Percentiles rank a stretch among this genome's conserved stretches.
phyloP scores from a whole-genome alignment of 2,329 filamentous ascomycete genomes.

The Nemania sp. region DNA sequence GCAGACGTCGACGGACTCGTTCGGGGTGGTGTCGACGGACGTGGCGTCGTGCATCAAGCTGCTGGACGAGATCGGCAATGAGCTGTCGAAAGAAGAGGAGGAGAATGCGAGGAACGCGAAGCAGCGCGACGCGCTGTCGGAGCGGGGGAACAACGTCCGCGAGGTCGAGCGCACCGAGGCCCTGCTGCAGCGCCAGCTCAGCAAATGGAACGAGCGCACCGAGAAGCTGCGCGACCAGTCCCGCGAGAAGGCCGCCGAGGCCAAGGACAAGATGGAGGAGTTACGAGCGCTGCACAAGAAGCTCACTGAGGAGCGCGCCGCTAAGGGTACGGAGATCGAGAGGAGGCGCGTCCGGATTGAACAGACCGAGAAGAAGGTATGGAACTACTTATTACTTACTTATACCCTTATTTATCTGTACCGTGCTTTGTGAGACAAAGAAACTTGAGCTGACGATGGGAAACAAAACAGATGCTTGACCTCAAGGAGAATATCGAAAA shows the following conservation, averaged over 20 bases:
- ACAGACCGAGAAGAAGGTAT: constrained; percentile 97
- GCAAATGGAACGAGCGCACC: constrained; percentile 84
- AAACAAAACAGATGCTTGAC: constrained; percentile 81
- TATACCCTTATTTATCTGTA: not conserved
- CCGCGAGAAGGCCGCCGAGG: constrained; percentile 76
- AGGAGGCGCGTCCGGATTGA: constrained; percentile 90
- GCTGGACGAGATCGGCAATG: constrained; percentile 82
- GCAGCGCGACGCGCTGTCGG: constrained; percentile 84
- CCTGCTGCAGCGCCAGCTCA: constrained; percentile 79
- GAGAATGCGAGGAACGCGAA: constrained; percentile 77
- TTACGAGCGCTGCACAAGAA: constrained; percentile 77
- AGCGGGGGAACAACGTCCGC: constrained; percentile 84
- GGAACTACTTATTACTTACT: constrained; percentile 32
- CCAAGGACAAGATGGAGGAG: constrained; percentile 89
- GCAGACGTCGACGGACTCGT: constrained; percentile 90
- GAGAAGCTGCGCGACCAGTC: constrained; percentile 81
- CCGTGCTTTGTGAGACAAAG: not conserved
- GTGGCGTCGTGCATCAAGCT: constrained; percentile 87
- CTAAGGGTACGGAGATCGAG: constrained; percentile 92
- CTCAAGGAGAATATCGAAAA: constrained; percentile 97
- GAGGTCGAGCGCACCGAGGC: constrained; percentile 90
- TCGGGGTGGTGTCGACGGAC: constrained; percentile 79
- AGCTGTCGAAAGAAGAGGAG: constrained; percentile 88
- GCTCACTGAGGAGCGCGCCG: constrained; percentile 80
- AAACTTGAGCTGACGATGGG: constrained; percentile 33